A percentile compares a stretch with the other conserved stretches of the same genome.
phyloP scores from a whole-genome alignment of 2,329 filamentous ascomycete species.

The Akanthomyces lecanii region DNA sequence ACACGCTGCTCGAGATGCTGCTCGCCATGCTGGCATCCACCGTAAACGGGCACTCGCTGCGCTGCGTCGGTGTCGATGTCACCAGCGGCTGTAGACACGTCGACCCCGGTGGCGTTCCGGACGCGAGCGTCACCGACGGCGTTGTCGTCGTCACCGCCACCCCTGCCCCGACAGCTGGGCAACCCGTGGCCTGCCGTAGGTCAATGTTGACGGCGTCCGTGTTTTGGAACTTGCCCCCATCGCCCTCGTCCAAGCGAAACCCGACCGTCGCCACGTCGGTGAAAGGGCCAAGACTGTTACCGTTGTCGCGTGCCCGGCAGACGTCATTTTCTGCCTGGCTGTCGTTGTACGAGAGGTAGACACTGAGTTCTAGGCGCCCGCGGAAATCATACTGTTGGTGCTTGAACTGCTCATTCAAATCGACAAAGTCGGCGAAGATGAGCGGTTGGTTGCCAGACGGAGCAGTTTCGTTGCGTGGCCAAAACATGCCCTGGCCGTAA shows the following conservation, averaged over 20 bases:
- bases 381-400: neutral
- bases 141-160: neutral
- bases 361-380: neutral
- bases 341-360: neutral
- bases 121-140: neutral
- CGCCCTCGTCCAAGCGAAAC: neutral
- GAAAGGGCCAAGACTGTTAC: neutral
- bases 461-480: neutral
- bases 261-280: neutral
- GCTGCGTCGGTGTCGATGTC: neutral
- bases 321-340: neutral
- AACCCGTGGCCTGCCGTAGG: neutral
- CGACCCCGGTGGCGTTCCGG: neutral
- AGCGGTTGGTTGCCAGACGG: neutral
- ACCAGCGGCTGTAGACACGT: neutral
- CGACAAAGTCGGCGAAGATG: neutral
- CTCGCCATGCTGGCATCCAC: constrained; percentile 16
- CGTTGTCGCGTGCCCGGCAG: neutral
- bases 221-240: neutral
- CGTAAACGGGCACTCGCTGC: neutral
- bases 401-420: neutral
- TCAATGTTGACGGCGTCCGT: neutral
- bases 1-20: constrained; percentile 19
- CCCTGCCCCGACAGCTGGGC: neutral
- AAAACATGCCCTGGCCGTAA: neutral